These are phyloP conservation scores for Cladophialophora carrionii DNA, from an alignment of 2,329 filamentous ascomycete genomes.

Conservation along the genomic window DNA sequence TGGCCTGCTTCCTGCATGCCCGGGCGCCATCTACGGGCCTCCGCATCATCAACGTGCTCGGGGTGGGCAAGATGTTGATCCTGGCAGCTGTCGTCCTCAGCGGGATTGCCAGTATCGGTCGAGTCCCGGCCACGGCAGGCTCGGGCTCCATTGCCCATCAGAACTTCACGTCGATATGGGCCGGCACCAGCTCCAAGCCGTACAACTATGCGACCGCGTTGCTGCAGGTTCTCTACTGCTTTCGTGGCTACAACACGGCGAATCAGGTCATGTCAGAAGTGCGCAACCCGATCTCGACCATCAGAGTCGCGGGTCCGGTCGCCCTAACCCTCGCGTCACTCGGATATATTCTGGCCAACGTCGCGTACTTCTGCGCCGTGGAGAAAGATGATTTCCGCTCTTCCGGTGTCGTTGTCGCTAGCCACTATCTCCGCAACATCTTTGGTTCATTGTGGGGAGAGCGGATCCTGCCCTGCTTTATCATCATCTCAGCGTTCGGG, in stretches of 20 bases:
- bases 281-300: constrained; percentile 58
- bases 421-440: constrained; percentile 61
- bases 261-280: constrained; percentile 63
- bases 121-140: constrained; percentile 7
- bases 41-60: constrained; percentile 54
- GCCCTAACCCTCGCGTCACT: constrained; percentile 58
- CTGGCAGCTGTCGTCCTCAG: constrained; percentile 54
- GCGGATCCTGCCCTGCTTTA: constrained; percentile 50
- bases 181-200: constrained; percentile 42
- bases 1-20: constrained; percentile 53
- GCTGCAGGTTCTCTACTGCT: constrained; percentile 61
- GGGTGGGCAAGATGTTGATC: constrained; percentile 55
- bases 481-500: constrained; percentile 59
- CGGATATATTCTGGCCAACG: constrained; percentile 62
- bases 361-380: constrained; percentile 63
- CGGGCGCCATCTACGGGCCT: constrained; percentile 52
- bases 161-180: constrained; percentile 42
- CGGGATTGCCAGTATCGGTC: constrained; percentile 45
- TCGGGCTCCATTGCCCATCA: constrained; percentile 4
- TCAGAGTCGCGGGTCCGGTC: constrained; percentile 60
- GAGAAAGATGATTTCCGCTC: constrained; percentile 58
- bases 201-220: constrained; percentile 46
- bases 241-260: constrained; percentile 59
- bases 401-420: constrained; percentile 60
- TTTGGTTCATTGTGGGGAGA: constrained; percentile 52